These are phyloP conservation scores for Fusarium proliferatum DNA, from an alignment of 2,329 filamentous ascomycete genomes.

Conservation along the genomic window DNA sequence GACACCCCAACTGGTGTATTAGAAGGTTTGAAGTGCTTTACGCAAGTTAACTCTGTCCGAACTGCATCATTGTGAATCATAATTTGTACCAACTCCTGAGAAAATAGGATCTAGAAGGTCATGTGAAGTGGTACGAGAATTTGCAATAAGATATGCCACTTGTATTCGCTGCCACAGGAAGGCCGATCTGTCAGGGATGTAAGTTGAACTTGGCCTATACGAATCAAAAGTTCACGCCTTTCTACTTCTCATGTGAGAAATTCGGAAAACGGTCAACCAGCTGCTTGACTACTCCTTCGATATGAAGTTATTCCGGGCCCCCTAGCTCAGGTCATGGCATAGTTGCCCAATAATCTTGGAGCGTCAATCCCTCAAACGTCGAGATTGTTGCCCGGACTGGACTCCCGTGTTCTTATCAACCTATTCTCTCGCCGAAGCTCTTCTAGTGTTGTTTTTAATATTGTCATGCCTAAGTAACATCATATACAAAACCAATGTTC, in stretches of 20 bases:
- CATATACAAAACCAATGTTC: neutral
- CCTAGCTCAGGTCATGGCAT: neutral
- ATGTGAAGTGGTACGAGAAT: neutral
- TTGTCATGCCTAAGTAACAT: neutral
- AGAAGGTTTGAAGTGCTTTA: neutral
- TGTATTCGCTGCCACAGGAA: neutral
- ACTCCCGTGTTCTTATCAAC: no score
- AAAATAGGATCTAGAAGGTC: neutral
- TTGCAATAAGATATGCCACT: neutral
- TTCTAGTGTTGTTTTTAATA: no score
- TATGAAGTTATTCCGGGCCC: neutral
- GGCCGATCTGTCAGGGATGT: no score
- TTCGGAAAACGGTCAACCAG: neutral
- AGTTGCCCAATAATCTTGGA: neutral
- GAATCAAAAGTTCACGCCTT: neutral
- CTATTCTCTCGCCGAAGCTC: neutral
- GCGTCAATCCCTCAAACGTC: neutral
- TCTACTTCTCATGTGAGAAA: neutral
- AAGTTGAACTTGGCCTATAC: neutral
- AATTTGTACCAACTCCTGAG: neutral
- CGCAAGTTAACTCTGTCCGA: neutral
- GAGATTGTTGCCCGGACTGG: neutral
- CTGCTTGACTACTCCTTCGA: neutral
- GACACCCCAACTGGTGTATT: neutral
- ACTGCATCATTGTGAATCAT: neutral